Percentiles rank a stretch among this genome's conserved stretches.
Conservation (phyloP, 805 yeast species). For the Spathaspora arborariae region DNA sequence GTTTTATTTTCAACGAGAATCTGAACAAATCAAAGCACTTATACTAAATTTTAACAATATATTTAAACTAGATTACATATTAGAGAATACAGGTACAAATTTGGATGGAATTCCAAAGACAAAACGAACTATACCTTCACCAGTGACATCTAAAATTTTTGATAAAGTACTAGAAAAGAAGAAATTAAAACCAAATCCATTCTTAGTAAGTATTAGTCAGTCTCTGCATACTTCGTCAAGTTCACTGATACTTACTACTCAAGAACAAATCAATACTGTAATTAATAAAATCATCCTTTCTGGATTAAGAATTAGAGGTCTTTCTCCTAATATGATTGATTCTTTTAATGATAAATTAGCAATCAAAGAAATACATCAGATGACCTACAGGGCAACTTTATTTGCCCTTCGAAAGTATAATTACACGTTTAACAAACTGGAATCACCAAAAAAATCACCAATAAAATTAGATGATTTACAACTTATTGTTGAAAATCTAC, state of each 20-base stretch:
- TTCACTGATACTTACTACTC: constrained; percentile 16
- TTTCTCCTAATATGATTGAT: constrained; percentile 19
- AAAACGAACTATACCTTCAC: background rate
- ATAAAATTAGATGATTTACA: constrained; percentile 30
- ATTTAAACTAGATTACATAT: background rate
- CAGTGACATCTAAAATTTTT: constrained; percentile 14
- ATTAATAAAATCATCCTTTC: constrained; percentile 34
- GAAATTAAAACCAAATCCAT: constrained; percentile 17
- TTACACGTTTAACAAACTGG: constrained; percentile 20
- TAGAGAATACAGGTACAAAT: background rate
- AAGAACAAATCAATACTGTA: constrained; percentile 30
- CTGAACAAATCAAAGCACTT: constrained; percentile 2
- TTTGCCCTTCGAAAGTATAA: constrained; percentile 38
- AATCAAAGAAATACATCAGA: constrained; percentile 37
- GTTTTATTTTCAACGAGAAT: constrained; percentile 18
- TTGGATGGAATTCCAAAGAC: background rate
- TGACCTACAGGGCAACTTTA: constrained; percentile 35
- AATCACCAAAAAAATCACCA: constrained; percentile 7
- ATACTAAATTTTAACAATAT: constrained; percentile 3
- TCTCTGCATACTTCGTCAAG: constrained; percentile 8
- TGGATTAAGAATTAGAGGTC: constrained; percentile 40
- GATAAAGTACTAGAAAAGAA: constrained; percentile 33
- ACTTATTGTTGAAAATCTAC: constrained; percentile 36
- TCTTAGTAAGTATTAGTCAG: constrained; percentile 7
- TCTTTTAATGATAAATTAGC: constrained; percentile 30